Evolutionary conservation across 352 stramenopile genomes (phyloP), one percentile per base, ranked within the genome.

Genomic region (Halophytophthora polymorphica): DNA sequence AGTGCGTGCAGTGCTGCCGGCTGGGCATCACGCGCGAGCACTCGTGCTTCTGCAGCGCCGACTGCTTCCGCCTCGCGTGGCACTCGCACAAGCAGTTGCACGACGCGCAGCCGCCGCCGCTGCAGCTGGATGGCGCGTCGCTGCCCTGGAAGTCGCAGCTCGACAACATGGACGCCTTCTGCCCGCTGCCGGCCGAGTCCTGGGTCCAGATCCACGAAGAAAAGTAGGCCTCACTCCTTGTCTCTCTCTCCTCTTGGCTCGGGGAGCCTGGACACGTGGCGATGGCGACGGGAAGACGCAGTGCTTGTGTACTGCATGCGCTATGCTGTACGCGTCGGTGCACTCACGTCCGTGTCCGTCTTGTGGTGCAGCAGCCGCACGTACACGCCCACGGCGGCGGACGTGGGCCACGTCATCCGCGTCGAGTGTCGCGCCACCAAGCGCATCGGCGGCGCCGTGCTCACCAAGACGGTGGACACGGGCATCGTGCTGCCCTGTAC

Each of bases 401-500:
- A 94, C 39, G 75, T 94, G 11, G 84, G 84, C 17, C 71, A 92
- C 44, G 73, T 95, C 10, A 75, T 95, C 43, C 76, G 80, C 50
- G 84, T 95, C 42, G 80, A 90, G 53, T 93, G 84, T 65, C 71
- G 73, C 45, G 80, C 77, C 17, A 77, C 70, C 23, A 85, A 80
- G 48, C 65, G 64, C n/a, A 65, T 72, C 25, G 71, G 70, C n/a
- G 67, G 58, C 21, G 53, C 60, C 8, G 70, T 83, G 38, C 53
- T 88, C 6, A 86, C 72, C 39, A 93, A 93, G 72, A 78, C 62
- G 17, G 77, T 88, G 11, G 84, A 95, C 33, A 95, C 84, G 21
- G 80, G 82, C 37, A 92, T 95, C 52, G 84, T 95, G 15, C 59
- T 95, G 35, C 84, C 84, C 44, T 94, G 84, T 94, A 83, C 56